Percentiles rank a stretch among this genome's conserved stretches.
phyloP scores from a whole-genome alignment of 768 basidiomycete species.

The Amanita pallidorosea region DNA sequence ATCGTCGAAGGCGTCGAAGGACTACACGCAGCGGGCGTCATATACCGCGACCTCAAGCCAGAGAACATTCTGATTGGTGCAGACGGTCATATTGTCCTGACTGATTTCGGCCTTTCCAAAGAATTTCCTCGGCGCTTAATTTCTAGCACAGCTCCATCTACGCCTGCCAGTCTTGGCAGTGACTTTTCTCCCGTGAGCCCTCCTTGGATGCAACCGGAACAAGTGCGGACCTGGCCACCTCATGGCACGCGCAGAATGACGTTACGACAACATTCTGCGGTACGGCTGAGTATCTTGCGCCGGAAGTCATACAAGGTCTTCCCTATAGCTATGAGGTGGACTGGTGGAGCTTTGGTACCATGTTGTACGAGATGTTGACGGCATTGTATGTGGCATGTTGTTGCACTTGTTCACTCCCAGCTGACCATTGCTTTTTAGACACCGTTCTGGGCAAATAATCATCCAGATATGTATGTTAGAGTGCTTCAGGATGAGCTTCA shows the following conservation, averaged over 20 bases:
- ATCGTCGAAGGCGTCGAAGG: constrained; percentile 96
- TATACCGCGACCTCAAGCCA: constrained; percentile 95
- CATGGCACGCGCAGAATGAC: constrained; percentile 56
- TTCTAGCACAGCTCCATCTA: constrained; percentile 41
- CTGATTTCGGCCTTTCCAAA: constrained; percentile 93
- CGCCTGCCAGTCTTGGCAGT: constrained; percentile 37
- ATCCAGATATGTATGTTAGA: constrained; percentile 90
- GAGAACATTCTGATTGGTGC: constrained; percentile 93
- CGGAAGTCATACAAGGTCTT: constrained; percentile 89
- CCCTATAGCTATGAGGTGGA: constrained; percentile 92
- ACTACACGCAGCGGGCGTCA: constrained; percentile 86
- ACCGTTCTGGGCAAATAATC: constrained; percentile 87
- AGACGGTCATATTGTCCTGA: constrained; percentile 93
- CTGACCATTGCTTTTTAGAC: constrained; percentile 38
- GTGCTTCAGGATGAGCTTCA: constrained; percentile 84
- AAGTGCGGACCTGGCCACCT: constrained; percentile 37
- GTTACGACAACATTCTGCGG: constrained; percentile 86
- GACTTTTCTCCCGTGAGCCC: constrained; percentile 52
- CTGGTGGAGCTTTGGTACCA: constrained; percentile 98
- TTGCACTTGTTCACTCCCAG: constrained; percentile 1
- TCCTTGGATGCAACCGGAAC: constrained; percentile 71
- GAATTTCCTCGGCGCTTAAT: constrained; percentile 61
- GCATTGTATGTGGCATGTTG: constrained; percentile 44
- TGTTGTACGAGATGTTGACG: constrained; percentile 98
- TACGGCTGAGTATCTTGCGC: constrained; percentile 94